Percentiles rank a stretch among this genome's conserved stretches.
Conservation (phyloP, 805 yeast species). For the Candida lessepsii region DNA sequence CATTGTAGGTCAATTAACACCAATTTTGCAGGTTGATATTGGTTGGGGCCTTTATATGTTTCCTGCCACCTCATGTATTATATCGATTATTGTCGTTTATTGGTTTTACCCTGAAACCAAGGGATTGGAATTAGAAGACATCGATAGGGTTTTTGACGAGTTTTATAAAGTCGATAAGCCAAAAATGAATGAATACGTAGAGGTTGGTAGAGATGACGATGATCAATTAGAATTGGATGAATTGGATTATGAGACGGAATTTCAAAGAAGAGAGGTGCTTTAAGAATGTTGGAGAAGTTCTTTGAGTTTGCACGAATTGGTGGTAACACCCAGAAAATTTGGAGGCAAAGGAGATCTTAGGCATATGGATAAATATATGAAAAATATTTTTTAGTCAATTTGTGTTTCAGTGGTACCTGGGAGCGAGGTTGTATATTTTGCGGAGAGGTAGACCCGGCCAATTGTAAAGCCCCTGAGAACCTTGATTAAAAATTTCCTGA, state of each 20-base stretch:
- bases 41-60: slow-evolving; percentile 43
- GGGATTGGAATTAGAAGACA: slow-evolving; percentile 44
- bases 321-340: no score
- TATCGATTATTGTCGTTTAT: slow-evolving; percentile 34
- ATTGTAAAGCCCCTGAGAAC: no score
- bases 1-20: slow-evolving; percentile 46
- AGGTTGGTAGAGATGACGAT: slow-evolving; percentile 10
- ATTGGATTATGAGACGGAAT: slow-evolving; percentile 16
- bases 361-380: no score
- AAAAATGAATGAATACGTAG: slow-evolving; percentile 17
- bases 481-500: no score
- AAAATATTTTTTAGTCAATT: no score
- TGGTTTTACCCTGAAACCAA: slow-evolving; percentile 44
- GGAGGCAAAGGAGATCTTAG: no score
- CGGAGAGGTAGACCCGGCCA: no score
- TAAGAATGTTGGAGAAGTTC: no score
- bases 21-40: slow-evolving; percentile 37
- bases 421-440: no score
- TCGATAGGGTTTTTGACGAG: slow-evolving; percentile 37
- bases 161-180: slow-evolving; percentile 23
- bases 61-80: slow-evolving; percentile 39
- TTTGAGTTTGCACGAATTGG: no score
- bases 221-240: slow-evolving; percentile 25
- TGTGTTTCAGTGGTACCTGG: no score
- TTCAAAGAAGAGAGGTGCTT: slow-evolving; percentile 8